A percentile compares a stretch with the other conserved stretches of the same genome.
These are phyloP conservation scores for Colletotrichum gloeosporioides DNA, from an alignment of 2,329 filamentous ascomycete species.

Conservation along the genomic window DNA sequence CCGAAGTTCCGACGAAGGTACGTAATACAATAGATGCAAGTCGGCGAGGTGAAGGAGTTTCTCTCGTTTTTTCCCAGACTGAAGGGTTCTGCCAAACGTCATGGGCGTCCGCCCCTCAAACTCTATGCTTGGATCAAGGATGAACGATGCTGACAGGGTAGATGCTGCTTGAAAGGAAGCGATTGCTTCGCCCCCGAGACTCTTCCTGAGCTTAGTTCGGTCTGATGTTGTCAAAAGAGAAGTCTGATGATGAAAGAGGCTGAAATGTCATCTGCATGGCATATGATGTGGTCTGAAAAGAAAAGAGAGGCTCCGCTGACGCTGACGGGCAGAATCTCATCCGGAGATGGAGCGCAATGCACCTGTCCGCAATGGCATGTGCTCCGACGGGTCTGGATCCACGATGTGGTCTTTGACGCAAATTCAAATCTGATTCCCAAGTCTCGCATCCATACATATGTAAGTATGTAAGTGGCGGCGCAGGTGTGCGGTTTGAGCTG, in stretches of 20 bases:
- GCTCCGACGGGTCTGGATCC: background rate
- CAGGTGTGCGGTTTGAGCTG: background rate
- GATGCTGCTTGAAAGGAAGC: background rate
- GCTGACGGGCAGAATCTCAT: background rate
- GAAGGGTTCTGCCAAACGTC: background rate
- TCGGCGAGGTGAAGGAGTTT: background rate
- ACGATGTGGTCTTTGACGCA: background rate
- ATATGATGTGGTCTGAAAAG: background rate
- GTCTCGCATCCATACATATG: background rate
- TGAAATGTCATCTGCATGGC: background rate
- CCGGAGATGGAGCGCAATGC: constrained; percentile 4
- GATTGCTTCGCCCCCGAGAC: background rate
- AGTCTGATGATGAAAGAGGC: background rate
- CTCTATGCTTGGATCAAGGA: background rate
- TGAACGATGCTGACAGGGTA: background rate
- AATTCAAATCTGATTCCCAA: background rate
- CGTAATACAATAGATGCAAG: background rate
- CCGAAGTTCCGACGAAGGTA: constrained; percentile 1
- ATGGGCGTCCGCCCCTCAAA: background rate
- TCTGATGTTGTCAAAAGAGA: background rate
- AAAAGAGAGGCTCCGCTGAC: background rate
- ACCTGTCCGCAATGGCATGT: background rate
- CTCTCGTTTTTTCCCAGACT: background rate
- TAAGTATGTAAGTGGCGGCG: background rate
- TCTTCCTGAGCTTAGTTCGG: background rate